A percentile compares a stretch with the other conserved stretches of the same genome.
Evolutionary conservation across 176 grass and related monocot species (phyloP).

Genomic region (Rhynchospora breviuscula): DNA sequence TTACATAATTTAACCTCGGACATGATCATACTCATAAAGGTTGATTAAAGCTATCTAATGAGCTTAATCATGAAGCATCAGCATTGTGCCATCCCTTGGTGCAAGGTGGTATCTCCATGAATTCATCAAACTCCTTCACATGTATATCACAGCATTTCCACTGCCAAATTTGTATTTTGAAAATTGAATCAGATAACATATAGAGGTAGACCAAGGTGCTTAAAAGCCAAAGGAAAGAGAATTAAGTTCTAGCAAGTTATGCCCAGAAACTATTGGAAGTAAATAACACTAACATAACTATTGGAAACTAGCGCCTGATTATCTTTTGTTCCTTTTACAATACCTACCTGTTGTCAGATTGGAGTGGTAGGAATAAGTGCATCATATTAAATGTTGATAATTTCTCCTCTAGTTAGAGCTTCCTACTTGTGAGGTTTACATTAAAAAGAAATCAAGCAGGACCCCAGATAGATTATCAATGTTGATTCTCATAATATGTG

Average conservation of each 20-base stretch:
- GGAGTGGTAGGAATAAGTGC: background rate
- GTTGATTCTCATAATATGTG: background rate
- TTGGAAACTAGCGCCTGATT: background rate
- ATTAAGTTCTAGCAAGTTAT: background rate
- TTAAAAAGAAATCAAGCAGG: constrained; percentile 7
- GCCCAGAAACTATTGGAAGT: background rate
- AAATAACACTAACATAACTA: background rate
- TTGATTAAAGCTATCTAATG: background rate
- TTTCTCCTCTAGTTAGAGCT: background rate
- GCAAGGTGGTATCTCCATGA: constrained; percentile 89
- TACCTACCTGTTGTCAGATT: background rate
- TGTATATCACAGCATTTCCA: constrained; percentile 98
- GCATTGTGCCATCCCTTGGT: constrained; percentile 92
- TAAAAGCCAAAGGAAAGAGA: background rate
- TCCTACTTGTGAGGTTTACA: background rate
- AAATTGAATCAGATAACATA: background rate
- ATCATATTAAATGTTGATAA: background rate
- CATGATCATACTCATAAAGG: background rate
- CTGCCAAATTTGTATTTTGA: constrained; percentile 33
- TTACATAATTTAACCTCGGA: background rate
- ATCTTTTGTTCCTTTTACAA: background rate
- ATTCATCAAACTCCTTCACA: constrained; percentile 95
- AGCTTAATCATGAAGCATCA: constrained; percentile 49
- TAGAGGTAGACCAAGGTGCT: no score
- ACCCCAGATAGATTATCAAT: background rate